phyloP scores from a whole-genome alignment of 345 rosid genomes.

The Camelina sativa region DNA sequence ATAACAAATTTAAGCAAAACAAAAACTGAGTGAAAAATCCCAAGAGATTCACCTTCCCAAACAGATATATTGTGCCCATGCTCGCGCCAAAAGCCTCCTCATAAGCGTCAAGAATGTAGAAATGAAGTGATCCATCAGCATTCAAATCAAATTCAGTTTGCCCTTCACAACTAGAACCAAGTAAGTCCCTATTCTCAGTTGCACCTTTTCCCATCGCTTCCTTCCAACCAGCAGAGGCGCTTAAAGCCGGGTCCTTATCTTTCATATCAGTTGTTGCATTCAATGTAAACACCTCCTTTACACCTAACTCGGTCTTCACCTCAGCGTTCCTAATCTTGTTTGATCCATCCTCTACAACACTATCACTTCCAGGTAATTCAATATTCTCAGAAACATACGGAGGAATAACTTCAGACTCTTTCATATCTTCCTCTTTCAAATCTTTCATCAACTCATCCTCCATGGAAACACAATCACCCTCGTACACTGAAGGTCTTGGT shows the following conservation, averaged over 20 bases:
- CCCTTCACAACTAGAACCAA: conserved; percentile 45
- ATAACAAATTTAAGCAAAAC: background rate
- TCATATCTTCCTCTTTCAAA: conserved; percentile 39
- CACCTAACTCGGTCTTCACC: conserved; percentile 47
- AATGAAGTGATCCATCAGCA: conserved; percentile 68
- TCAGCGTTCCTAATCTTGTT: conserved; percentile 30
- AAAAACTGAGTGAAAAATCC: conserved; percentile 7
- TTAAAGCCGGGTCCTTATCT: conserved; percentile 64
- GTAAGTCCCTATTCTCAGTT: conserved; percentile 35
- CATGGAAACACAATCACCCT: conserved; percentile 36
- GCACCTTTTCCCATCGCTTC: conserved; percentile 55
- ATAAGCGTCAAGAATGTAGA: conserved; percentile 78
- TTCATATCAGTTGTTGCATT: conserved; percentile 72
- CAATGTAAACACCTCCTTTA: conserved; percentile 49
- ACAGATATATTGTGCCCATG: conserved; percentile 79
- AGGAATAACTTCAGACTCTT: conserved; percentile 37
- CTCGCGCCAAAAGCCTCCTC: conserved; percentile 87
- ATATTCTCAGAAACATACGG: conserved; percentile 8
- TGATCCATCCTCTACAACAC: conserved; percentile 40
- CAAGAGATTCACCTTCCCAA: conserved; percentile 72
- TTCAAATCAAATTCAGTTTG: conserved; percentile 75
- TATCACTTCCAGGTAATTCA: conserved; percentile 21
- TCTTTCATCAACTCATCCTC: conserved; percentile 43
- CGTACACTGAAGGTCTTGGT: conserved; percentile 8
- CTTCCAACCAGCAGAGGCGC: conserved; percentile 91